Conservation (phyloP, 495 filamentous ascomycete species). For the Chaetomium cochliodes region DNA sequence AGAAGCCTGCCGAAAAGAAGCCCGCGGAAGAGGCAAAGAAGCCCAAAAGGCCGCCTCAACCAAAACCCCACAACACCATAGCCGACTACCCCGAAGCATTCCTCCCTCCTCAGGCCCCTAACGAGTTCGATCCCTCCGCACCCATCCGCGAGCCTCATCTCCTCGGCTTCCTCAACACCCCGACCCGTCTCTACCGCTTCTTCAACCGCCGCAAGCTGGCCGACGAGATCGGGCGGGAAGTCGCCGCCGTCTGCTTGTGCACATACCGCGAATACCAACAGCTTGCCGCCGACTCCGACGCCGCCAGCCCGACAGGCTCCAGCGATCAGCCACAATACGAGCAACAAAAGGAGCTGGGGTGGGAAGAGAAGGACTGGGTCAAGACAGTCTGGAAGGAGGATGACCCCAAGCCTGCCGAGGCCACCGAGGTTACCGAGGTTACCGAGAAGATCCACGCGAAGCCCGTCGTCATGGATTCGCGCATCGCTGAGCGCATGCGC, state of each 20-base stretch:
- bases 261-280: constrained; percentile 51
- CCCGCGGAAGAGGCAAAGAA: constrained; percentile 45
- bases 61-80: constrained; percentile 65
- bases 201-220: constrained; percentile 81
- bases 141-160: constrained; percentile 81
- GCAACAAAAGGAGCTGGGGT: constrained; percentile 65
- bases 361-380: constrained; percentile 86
- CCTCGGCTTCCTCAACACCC: constrained; percentile 90
- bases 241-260: constrained; percentile 78
- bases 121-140: constrained; percentile 61
- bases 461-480: constrained; percentile 71
- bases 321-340: constrained; percentile 48
- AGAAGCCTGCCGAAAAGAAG: constrained; percentile 32
- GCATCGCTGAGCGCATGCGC: constrained; percentile 79
- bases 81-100: constrained; percentile 63
- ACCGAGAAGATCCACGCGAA: constrained; percentile 72
- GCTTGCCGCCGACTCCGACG: constrained; percentile 23
- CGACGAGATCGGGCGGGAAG: constrained; percentile 83
- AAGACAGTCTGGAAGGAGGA: constrained; percentile 71
- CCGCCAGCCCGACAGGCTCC: constrained; percentile 21
- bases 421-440: constrained; percentile 48
- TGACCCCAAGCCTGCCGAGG: constrained; percentile 56
- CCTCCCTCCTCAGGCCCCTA: constrained; percentile 61
- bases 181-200: constrained; percentile 82
- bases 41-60: constrained; percentile 50